Evolutionary conservation across 2,329 filamentous ascomycete genomes (phyloP).

Genomic region (Juglanconis sp.): DNA sequence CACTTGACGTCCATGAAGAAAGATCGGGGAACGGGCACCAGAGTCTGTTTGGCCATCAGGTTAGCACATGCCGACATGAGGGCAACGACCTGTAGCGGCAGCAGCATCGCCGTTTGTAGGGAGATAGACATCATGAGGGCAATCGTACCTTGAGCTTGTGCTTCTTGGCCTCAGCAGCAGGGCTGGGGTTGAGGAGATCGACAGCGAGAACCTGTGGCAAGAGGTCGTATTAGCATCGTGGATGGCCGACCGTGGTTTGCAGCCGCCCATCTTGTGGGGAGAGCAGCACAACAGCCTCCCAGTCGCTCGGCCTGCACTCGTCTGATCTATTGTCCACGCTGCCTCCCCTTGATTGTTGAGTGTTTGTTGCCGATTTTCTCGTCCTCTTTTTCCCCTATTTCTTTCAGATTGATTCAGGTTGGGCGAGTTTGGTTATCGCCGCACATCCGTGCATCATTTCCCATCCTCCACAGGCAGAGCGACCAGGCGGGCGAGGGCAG

Average conservation of each 20-base stretch:
- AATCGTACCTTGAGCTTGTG: conserved; percentile 97
- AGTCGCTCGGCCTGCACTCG: background rate
- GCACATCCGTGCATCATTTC: conserved; percentile 6
- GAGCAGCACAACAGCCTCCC: background rate
- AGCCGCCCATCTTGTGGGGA: background rate
- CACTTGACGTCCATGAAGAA: conserved; percentile 99
- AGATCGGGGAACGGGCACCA: conserved; percentile 93
- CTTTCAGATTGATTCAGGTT: conserved; percentile 5
- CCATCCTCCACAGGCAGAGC: conserved; percentile 9
- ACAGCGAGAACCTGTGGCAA: conserved; percentile 90
- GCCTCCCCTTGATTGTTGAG: background rate
- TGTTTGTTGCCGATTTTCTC: background rate
- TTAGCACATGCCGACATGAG: background rate
- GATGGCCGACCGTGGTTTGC: conserved; percentile 5
- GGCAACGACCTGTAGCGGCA: conserved; percentile 21
- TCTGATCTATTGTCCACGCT: background rate
- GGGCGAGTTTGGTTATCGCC: conserved; percentile 5
- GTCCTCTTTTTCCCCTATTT: conserved; percentile 11
- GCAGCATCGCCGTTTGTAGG: conserved; percentile 13
- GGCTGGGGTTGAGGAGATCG: conserved; percentile 98
- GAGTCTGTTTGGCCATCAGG: conserved; percentile 54
- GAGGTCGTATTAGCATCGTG: conserved; percentile 43
- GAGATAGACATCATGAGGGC: background rate
- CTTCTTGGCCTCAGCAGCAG: conserved; percentile 97
- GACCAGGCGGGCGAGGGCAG: background rate